Base-by-base conservation (phyloP, 768 basidiomycete species). In the Lentinula lateritia region DNA sequence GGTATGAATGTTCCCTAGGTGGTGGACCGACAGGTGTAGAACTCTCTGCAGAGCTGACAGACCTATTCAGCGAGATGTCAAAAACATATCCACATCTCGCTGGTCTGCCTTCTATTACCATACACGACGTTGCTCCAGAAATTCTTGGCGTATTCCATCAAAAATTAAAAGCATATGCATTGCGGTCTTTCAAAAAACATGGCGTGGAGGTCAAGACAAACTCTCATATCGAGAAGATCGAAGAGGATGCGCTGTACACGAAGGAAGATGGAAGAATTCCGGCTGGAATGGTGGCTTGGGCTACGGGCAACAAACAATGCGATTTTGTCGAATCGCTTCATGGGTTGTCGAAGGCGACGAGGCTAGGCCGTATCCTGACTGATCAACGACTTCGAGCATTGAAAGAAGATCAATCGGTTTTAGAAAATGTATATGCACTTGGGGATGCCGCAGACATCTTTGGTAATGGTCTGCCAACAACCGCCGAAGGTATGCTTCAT, bases 1-100 rank as follows among this genome's bases (percentile, higher is more conserved):
- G 45, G 20, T 46, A 23, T 23, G 23, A 23, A 46, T 46, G 20
- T 18, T 46, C 45, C 20, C 18, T 85, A 64, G 90, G 88, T 48
- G 89, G 89, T 45, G 90, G 88, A n/a, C 89, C 86, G 5, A 88
- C 86, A 8, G 88, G 88, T 61, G 87, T 91, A 4, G 89, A 91
- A 70, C 85, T 88, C 23, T 88, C 87, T 9, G 87, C 87, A 3
- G 89, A 92, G 71, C 81, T 91, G 42, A 86, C 81, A 45, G 89
- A 91, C 65, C 76, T 91, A 69, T 88, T 89, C 71, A 85, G 86
- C 62, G 89, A 90, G 71, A 89, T 90, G 59, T 81, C 89, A 15
- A 76, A 87, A 61, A 80, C 81, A 52, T 90, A 88, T 64, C 87
- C 88, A 6, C 46, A 50, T 61, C 34, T 16, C 53, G 43, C 20